Evolutionary conservation across 768 basidiomycete species (phyloP).

Genomic region (Boletellus sp.): DNA sequence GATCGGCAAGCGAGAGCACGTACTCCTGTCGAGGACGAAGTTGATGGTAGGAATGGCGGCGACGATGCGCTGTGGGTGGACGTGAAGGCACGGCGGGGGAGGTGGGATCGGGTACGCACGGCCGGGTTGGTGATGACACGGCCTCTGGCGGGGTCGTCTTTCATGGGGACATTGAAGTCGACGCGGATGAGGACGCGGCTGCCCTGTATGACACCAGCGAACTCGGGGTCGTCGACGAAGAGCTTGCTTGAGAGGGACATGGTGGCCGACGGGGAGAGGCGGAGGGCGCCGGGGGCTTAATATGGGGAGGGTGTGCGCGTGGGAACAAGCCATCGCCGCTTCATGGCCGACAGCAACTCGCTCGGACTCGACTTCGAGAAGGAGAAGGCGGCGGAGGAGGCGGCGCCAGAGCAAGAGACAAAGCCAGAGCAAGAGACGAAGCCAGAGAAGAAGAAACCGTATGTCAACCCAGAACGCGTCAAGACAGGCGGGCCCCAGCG

Average conservation of each 20-base stretch:
- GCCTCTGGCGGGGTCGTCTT: constrained; percentile 62
- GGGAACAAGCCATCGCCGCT: constrained; percentile 15
- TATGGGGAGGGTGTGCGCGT: constrained; percentile 18
- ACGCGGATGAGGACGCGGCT: constrained; percentile 93
- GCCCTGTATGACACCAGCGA: constrained; percentile 57
- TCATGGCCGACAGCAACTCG: constrained; percentile 53
- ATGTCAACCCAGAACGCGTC: constrained; percentile 80
- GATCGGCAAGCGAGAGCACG: background rate
- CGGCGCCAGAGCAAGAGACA: constrained; percentile 3
- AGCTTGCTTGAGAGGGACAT: constrained; percentile 97
- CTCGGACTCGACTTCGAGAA: constrained; percentile 70
- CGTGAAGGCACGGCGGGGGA: constrained; percentile 2
- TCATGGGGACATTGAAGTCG: constrained; percentile 94
- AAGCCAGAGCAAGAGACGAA: constrained; percentile 14
- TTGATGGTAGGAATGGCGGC: constrained; percentile 94
- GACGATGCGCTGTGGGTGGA: constrained; percentile 75
- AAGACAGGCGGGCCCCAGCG: constrained; percentile 75
- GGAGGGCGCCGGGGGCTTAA: background rate
- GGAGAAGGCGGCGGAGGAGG: constrained; percentile 10
- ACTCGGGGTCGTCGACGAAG: constrained; percentile 76
- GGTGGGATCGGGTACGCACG: constrained; percentile 47
- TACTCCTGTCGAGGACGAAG: constrained; percentile 86
- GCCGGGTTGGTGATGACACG: constrained; percentile 97
- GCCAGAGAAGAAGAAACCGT: constrained; percentile 64
- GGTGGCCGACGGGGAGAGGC: constrained; percentile 26